These are phyloP conservation scores for Ilex paraguariensis DNA, from an alignment of 305 asterid genomes.

Conservation along the genomic window DNA sequence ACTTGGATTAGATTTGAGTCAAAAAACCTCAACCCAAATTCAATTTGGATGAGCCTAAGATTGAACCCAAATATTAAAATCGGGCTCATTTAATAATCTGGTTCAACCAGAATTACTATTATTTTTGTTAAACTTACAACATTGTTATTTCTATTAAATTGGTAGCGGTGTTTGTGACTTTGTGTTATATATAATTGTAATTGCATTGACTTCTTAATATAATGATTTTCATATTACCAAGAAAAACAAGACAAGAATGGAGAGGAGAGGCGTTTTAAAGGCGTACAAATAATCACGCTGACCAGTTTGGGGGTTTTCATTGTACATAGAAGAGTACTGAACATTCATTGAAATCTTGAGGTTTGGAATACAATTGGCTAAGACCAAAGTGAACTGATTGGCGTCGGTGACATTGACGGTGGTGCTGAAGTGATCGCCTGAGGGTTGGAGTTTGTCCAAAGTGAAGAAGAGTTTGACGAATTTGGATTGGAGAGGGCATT, in stretches of 20 bases:
- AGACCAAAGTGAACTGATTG: constrained; percentile 68
- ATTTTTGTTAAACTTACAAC: too few relatives aligned
- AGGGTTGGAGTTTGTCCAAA: constrained; percentile 36
- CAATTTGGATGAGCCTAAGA: too few relatives aligned
- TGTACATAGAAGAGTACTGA: constrained; percentile 65
- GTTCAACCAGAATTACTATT: too few relatives aligned
- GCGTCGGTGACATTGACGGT: constrained; percentile 44
- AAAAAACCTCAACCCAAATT: too few relatives aligned
- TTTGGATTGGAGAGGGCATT: constrained; percentile 51
- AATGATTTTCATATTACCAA: too few relatives aligned
- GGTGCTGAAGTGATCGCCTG: constrained; percentile 15
- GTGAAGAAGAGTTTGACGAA: constrained; percentile 44
- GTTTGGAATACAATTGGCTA: constrained; percentile 58
- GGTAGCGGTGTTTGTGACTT: too few relatives aligned
- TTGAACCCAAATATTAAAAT: too few relatives aligned
- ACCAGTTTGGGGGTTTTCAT: constrained; percentile 42
- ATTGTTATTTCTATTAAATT: too few relatives aligned
- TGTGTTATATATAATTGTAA: too few relatives aligned
- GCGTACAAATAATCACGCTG: constrained; percentile 78
- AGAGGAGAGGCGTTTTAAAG: constrained; percentile 60
- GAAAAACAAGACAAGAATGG: constrained; percentile 48
- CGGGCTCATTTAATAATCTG: too few relatives aligned
- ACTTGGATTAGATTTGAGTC: too few relatives aligned
- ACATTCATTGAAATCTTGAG: constrained; percentile 65
- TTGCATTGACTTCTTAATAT: too few relatives aligned